Conservation (phyloP, 176 grass and related monocot genomes). For the Carex pumila region DNA sequence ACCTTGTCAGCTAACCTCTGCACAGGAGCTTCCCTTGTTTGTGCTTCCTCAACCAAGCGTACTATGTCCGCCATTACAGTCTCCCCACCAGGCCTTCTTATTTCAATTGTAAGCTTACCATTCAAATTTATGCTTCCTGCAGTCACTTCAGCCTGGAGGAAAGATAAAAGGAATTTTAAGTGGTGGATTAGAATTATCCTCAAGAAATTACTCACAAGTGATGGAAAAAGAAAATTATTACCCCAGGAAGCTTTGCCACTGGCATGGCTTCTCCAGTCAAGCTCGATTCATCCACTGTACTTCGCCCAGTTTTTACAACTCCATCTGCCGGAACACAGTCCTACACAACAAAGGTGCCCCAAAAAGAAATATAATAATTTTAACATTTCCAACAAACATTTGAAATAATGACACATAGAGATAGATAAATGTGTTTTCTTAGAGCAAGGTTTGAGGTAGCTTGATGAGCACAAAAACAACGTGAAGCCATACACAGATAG, state of each 20-base stretch:
- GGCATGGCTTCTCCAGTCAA: conserved; percentile 95
- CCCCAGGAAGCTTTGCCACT: conserved; percentile 85
- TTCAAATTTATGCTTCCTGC: conserved; percentile 97
- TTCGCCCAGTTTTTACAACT: conserved; percentile 84
- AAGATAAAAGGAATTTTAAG: conserved; percentile 13
- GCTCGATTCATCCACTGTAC: conserved; percentile 95
- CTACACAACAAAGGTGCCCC: conserved; percentile 31
- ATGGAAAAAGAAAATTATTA: conserved; percentile 19
- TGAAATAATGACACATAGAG: background rate
- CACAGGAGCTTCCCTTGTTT: conserved; percentile 83
- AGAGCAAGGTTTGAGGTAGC: background rate
- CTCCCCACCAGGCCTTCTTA: conserved; percentile 82
- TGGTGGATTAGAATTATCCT: conserved; percentile 10
- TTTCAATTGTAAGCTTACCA: conserved; percentile 82
- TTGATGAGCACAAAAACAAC: background rate
- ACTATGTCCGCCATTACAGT: conserved; percentile 96
- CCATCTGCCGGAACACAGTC: conserved; percentile 89
- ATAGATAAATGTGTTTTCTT: background rate
- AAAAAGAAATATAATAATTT: background rate
- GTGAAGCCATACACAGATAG: background rate
- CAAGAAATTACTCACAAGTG: background rate
- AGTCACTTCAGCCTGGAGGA: conserved; percentile 73
- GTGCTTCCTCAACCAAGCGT: conserved; percentile 89
- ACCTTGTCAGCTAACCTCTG: conserved; percentile 97
- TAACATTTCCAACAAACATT: background rate